Percentiles rank a stretch among this genome's conserved stretches.
Conservation (phyloP, 768 basidiomycete genomes). For the Albatrellus ellisii region DNA sequence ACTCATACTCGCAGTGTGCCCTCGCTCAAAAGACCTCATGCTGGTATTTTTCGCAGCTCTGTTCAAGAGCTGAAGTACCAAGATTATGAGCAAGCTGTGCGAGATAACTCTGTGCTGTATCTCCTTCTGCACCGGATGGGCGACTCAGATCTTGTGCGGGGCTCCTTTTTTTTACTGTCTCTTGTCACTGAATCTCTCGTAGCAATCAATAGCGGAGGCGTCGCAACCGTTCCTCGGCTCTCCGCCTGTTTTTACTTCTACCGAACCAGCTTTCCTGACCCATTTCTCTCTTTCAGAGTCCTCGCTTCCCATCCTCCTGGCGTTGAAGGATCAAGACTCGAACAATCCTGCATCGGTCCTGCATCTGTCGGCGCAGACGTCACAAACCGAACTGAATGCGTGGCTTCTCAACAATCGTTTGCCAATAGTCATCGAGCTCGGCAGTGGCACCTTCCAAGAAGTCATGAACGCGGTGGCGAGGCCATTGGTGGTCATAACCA, state of each 20-base stretch:
- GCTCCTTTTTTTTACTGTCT: not conserved
- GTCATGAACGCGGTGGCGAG: constrained; percentile 73
- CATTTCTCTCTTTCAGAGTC: constrained; percentile 18
- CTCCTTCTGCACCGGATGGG: constrained; percentile 35
- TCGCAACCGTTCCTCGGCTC: constrained; percentile 35
- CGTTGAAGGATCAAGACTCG: constrained; percentile 46
- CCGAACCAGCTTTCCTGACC: constrained; percentile 20
- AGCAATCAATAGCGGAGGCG: constrained; percentile 44
- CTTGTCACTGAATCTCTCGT: constrained; percentile 13
- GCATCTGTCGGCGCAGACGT: constrained; percentile 12
- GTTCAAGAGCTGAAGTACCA: constrained; percentile 26
- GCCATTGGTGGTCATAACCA: constrained; percentile 71
- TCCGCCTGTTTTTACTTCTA: constrained; percentile 33
- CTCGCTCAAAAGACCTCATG: not conserved
- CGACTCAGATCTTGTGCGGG: constrained; percentile 18
- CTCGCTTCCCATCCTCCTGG: constrained; percentile 51
- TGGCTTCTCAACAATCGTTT: constrained; percentile 66
- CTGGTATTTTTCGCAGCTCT: constrained; percentile 16
- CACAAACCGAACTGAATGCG: constrained; percentile 1
- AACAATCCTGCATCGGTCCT: constrained; percentile 33
- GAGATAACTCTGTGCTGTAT: constrained; percentile 41
- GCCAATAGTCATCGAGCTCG: constrained; percentile 62
- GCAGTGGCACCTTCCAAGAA: constrained; percentile 64
- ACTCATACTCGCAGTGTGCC: not conserved
- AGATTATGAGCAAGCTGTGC: constrained; percentile 30